Evolutionary conservation across 768 basidiomycete species (phyloP).

Genomic region (Boletus coccyginus): DNA sequence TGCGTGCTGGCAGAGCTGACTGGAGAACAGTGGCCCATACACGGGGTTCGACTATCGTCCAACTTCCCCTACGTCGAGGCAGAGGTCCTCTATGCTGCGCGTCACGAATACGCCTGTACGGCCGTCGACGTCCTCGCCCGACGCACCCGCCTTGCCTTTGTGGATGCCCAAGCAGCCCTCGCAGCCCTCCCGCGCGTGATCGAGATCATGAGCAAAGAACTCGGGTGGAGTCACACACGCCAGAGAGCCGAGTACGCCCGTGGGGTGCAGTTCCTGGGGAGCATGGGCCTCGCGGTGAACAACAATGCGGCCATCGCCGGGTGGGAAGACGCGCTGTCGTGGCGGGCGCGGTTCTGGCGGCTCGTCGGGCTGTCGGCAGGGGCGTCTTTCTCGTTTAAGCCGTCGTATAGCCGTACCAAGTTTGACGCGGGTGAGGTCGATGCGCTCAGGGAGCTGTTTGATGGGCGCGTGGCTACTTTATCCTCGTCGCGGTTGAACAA

Average conservation of each 20-base stretch:
- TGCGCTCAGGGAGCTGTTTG: conserved; percentile 39
- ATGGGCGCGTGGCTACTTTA: conserved; percentile 1
- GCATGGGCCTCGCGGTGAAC: conserved; percentile 70
- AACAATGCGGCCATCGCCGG: background rate
- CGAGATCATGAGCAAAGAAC: conserved; percentile 86
- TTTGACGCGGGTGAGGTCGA: conserved; percentile 53
- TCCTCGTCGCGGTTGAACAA: conserved; percentile 30
- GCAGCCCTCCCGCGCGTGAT: conserved; percentile 83
- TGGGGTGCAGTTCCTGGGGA: conserved; percentile 66
- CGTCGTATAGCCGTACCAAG: conserved; percentile 47
- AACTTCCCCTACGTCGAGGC: conserved; percentile 91
- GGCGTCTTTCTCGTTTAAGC: conserved; percentile 9
- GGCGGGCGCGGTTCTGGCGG: conserved; percentile 19
- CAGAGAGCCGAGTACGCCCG: conserved; percentile 56
- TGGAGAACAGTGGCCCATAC: conserved; percentile 79
- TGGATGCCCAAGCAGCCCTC: conserved; percentile 84
- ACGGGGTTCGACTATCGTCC: conserved; percentile 68
- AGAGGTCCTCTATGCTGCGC: conserved; percentile 85
- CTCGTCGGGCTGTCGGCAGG: conserved; percentile 25
- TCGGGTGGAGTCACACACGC: conserved; percentile 67
- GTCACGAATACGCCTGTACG: conserved; percentile 90
- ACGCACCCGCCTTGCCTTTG: conserved; percentile 89
- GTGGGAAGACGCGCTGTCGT: conserved; percentile 7
- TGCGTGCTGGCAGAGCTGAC: conserved; percentile 77
- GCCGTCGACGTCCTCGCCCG: conserved; percentile 92